Base-by-base conservation (phyloP, 2,329 filamentous ascomycete genomes). In the Neofusicoccum parvum region DNA sequence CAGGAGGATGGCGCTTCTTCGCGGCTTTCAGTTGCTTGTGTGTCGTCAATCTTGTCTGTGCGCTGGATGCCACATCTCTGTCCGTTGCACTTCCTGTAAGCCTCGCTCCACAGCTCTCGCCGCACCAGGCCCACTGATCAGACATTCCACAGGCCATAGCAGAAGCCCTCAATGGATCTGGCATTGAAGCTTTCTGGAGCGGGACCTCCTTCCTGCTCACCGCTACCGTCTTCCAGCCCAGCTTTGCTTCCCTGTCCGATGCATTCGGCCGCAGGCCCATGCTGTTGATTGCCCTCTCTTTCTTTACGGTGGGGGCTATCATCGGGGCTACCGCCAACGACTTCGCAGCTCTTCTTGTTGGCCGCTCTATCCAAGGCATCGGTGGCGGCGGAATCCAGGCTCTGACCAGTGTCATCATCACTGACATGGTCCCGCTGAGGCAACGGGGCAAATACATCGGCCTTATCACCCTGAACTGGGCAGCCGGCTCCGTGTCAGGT, bases 131-230 rank as follows among this genome's bases (percentile, higher is more conserved):
- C 27, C 27, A 32, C 27, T 32, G 27, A 32, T 1, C 27, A n/a
- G 10, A 1, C 11, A n/a, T 75, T 3, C 23, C 76, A 17, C 50
- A 70, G 71, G 63, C 46, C 5, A 71, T 73, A 5, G 64, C 70
- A n/a, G 27, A 56, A 11, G 65, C 69, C 4, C 69, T 74, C 15
- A 46, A 67, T 32, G 70, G 70, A 20, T 68, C 66, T 3, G 68
- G 56, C 10, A 17, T 72, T 3, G 53, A 91, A 75, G 87, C 88
- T 0, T 91, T 91, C 71, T 92, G 89, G 90, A 85, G 87, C 12
- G 89, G 89, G 1, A 91, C 89, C 4, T 87, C 87, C 15, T 92
- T 90, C 69, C 79, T 92, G 4, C 82, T 92, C 5, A 86, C 88
- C 3, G 87, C 85, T 65, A 87, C 89, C 0, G 84, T 88, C 36